phyloP scores from a whole-genome alignment of 2,329 filamentous ascomycete genomes.

The Cladophialophora bantiana region DNA sequence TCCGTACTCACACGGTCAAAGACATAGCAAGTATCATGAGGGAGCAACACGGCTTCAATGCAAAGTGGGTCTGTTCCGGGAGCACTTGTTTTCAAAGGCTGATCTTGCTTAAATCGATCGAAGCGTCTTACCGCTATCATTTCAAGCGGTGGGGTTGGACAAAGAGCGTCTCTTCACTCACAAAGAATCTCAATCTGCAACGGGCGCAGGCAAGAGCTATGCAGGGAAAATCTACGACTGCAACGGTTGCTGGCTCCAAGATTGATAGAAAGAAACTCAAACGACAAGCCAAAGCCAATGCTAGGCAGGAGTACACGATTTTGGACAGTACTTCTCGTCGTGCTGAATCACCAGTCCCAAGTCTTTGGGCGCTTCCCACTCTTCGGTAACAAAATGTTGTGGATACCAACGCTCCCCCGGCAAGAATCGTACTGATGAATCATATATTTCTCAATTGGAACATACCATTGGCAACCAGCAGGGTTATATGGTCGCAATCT shows the following conservation, averaged over 20 bases:
- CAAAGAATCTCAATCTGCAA: slow-evolving; percentile 13
- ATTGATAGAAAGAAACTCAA: slow-evolving; percentile 7
- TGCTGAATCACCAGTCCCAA: slow-evolving; percentile 2
- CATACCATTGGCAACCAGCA: not conserved
- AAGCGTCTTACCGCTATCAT: slow-evolving; percentile 15
- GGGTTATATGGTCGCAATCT: not conserved
- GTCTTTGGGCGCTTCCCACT: not conserved
- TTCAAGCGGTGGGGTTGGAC: slow-evolving; percentile 19
- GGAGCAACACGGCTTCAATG: slow-evolving; percentile 12
- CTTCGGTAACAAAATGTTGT: slow-evolving; percentile 6
- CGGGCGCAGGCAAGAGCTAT: slow-evolving; percentile 5
- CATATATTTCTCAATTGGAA: slow-evolving; percentile 6
- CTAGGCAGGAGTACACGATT: slow-evolving; percentile 13
- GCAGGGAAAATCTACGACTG: slow-evolving; percentile 10
- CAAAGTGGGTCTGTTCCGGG: slow-evolving; percentile 2
- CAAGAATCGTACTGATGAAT: no score
- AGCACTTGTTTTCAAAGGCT: not conserved
- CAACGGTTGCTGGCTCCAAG: not conserved
- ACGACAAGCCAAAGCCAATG: slow-evolving; percentile 7
- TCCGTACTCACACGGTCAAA: slow-evolving; percentile 11
- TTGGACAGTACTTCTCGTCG: slow-evolving; percentile 5
- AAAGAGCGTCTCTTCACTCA: slow-evolving; percentile 10
- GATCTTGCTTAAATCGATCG: not conserved
- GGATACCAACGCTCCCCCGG: no score
- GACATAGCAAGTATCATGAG: slow-evolving; percentile 8